Evolutionary conservation across 163 green algal species (phyloP).

Genomic region (Volvox carteri): DNA sequence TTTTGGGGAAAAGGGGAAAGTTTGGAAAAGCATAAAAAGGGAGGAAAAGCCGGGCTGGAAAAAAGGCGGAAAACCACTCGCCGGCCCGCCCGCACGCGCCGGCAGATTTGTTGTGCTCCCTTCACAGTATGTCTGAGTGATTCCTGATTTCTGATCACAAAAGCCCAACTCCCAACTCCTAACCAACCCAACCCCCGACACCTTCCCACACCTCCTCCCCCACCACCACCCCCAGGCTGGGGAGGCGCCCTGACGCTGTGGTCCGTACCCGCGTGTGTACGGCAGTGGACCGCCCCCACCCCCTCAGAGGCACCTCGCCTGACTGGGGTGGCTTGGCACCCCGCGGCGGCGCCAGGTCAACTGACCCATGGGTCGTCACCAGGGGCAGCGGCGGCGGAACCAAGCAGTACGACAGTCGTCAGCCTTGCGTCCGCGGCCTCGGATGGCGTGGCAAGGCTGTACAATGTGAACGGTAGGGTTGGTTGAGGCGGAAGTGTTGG

Average conservation of each 20-base stretch:
- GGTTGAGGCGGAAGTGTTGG: no score
- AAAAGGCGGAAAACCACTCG: no score
- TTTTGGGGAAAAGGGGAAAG: no score
- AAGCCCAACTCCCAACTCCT: neutral
- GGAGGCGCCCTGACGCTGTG: slow-evolving; percentile 81
- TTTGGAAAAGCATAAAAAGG: no score
- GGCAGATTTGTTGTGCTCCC: no score
- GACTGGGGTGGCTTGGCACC: slow-evolving; percentile 87
- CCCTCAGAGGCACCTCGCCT: slow-evolving; percentile 83
- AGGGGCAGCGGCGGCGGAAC: no score
- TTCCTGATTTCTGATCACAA: neutral
- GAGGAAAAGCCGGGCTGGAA: no score
- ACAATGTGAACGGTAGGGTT: slow-evolving; percentile 57
- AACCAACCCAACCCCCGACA: no score
- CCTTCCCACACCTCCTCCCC: no score
- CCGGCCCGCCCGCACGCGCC: no score
- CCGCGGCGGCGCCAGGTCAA: no score
- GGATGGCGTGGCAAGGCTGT: slow-evolving; percentile 87
- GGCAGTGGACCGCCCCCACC: slow-evolving; percentile 61
- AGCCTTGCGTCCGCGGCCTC: slow-evolving; percentile 84
- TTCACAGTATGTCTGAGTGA: no score
- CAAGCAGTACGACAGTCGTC: slow-evolving; percentile 30
- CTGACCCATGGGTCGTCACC: neutral
- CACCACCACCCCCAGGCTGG: slow-evolving; percentile 68
- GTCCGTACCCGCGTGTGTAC: slow-evolving; percentile 59